Evolutionary conservation across 306 rosid genomes (phyloP).

Genomic region (Vigna hirtella): DNA sequence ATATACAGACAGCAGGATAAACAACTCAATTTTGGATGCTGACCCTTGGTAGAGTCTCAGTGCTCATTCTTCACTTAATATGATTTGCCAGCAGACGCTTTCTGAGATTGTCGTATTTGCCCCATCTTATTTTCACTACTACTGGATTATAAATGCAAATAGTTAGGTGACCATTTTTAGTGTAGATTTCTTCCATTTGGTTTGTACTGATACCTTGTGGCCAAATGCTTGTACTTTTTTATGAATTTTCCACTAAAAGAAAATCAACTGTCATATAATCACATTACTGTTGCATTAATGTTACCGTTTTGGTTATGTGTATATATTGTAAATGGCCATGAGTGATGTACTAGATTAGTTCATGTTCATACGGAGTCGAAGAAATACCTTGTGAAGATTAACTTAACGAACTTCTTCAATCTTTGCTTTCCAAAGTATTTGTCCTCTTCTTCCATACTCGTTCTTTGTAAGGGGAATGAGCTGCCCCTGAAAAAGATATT

Average conservation of each 20-base stretch:
- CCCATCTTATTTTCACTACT: constrained; percentile 25
- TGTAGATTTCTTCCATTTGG: constrained; percentile 27
- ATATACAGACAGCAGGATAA: constrained; percentile 33
- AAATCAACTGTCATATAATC: constrained; percentile 19
- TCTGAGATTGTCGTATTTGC: constrained; percentile 22
- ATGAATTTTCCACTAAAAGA: constrained; percentile 12
- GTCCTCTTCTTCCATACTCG: too few species aligned
- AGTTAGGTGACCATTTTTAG: constrained; percentile 22
- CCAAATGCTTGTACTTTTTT: constrained; percentile 32
- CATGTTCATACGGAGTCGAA: too few species aligned
- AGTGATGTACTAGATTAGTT: constrained; percentile 5
- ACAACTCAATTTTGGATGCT: constrained; percentile 46
- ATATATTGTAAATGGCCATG: not conserved
- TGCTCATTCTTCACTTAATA: constrained; percentile 16
- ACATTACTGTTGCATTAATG: constrained; percentile 36
- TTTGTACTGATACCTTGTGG: constrained; percentile 1
- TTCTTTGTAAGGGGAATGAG: too few species aligned
- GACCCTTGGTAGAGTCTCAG: constrained; percentile 30
- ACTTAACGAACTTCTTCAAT: too few species aligned
- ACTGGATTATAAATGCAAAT: constrained; percentile 37
- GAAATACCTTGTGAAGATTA: too few species aligned
- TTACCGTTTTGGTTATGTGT: constrained; percentile 7
- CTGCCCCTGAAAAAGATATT: too few species aligned
- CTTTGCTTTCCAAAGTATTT: too few species aligned
- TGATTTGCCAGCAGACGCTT: constrained; percentile 35